Base-by-base conservation (phyloP, 73 alveolate species). In the Uronychia setigera region DNA sequence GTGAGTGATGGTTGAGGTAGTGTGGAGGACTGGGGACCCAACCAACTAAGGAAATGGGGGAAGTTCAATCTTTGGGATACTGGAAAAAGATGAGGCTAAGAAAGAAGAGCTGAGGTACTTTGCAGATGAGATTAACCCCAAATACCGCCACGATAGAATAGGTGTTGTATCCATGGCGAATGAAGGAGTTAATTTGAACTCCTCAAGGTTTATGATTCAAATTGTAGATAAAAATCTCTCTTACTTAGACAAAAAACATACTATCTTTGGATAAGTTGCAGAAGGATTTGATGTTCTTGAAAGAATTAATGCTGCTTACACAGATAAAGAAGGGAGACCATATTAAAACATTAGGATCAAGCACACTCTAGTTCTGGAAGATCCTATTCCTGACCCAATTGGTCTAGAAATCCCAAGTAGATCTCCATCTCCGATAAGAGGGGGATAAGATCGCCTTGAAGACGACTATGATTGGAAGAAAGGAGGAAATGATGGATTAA, bases 1-100 rank as follows among this genome's bases (percentile, higher is more conserved):
- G 98, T 80, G 98, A 98, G 93, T 93, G 98, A 75, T 97, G 99
- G 95, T 98, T 97, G 91, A 88, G 95, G 79, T 98, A 98, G 96
- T 98, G 84, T 94, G 98, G 28, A 86, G 83, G 78, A 83, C 95
- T 0, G 99, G 99, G 27, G 96, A 94, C 83, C 98, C 98, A 26
- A 85, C 96, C 60, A 90, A 94, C 86, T 79, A 91, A 13, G 97
- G 97, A 30, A 77, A 92, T 35, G 96, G 95, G 74, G 94, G 94
- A 25, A 77, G 93, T 25, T 89, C 97, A 32, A 93, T 92, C 31
- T 92, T 80, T 82, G 95, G 95, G 29, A 78, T 92, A 26, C 74
- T 91, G 35, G 77, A 31, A 26, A 31, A 60, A 0, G 31, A 80
- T 0, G 31, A 60, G 26, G 75, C 76, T 27, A 35, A 32, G 67